Evolutionary conservation across 163 green algal species (phyloP), one percentile per base, ranked within the genome.

Genomic region (Chlorella variabilis): DNA sequence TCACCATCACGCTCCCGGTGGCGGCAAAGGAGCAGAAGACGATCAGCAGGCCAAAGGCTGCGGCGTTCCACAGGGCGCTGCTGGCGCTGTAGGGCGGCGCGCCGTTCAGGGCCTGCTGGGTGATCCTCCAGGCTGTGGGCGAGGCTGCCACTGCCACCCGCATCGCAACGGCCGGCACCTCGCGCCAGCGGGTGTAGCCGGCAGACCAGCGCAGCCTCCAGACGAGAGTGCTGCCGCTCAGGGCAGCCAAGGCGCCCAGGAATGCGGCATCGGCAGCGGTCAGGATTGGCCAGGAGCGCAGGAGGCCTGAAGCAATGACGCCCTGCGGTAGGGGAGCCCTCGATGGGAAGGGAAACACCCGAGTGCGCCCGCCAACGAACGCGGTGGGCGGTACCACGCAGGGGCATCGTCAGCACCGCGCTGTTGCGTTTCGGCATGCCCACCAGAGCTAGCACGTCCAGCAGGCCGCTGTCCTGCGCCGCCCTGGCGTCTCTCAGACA

Each of bases 1-100:
- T 78, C 71, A 78, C 71, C 71, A 78, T 58, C 34, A 78, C 51
- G 36, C 56, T 51, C 34, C 51, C 71, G 0, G 71, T 54, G 7
- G 71, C 71, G 2, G 23, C 33, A 39, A 78, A 78, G 51, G 23
- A 41, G 71, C 51, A 23, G 18, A 78, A 78, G 34, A 68, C 8
- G 2, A 78, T 29, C 23, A 51, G 38, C 23, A 78, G 51, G 25
- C 29, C 34, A 20, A 69, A 78, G 25, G 23, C 71, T 13, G 51
- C 51, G 11, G 34, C 71, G 39, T 78, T 41, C 49, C 36, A 45
- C 33, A 41, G 38, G 23, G 29, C 34, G 71, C 71, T 49, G 71
- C 71, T 42, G 45, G 15, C 23, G 71, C 17, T n/a, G 27, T 54
- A 78, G 51, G 71, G 71, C 2, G 34, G 11, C 0, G 38, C 34